Conservation (phyloP, 352 stramenopile species). For the Thalassiosira hispida region DNA sequence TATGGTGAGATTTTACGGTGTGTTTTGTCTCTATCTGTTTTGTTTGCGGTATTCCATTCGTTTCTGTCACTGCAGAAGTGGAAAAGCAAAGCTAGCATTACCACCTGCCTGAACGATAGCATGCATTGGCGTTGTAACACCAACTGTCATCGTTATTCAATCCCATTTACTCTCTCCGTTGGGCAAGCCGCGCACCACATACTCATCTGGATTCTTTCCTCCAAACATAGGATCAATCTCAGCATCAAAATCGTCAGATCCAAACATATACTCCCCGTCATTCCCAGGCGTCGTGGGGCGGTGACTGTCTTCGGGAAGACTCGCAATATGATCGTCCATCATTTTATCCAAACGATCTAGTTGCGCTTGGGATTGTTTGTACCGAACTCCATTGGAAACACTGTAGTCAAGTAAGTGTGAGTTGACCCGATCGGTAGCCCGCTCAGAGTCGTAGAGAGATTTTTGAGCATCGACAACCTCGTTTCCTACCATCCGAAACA, state of each 20-base stretch:
- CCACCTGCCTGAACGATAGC: no score
- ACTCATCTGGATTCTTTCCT: conserved; percentile 26
- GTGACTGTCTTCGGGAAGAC: conserved; percentile 44
- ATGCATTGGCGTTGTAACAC: no score
- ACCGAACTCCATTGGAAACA: conserved; percentile 38
- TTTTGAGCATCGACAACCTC: conserved; percentile 47
- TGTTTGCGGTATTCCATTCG: no score
- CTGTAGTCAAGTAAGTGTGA: conserved; percentile 56
- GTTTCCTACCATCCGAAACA: conserved; percentile 41
- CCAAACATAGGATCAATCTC: conserved; percentile 36
- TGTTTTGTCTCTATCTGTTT: no score
- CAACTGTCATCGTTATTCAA: no score
- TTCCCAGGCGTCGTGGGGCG: conserved; percentile 37
- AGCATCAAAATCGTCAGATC: conserved; percentile 36
- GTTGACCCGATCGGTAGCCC: conserved; percentile 41
- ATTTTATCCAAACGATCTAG: conserved; percentile 49
- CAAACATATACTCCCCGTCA: conserved; percentile 44
- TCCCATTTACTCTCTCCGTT: conserved; percentile 40
- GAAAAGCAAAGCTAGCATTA: no score
- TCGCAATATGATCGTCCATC: conserved; percentile 55
- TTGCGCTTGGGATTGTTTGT: conserved; percentile 44
- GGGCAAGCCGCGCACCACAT: conserved; percentile 14
- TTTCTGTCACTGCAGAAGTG: no score
- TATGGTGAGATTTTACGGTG: no score
- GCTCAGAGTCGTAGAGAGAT: conserved; percentile 47